These are phyloP conservation scores for Hibiscus mutabilis DNA, from an alignment of 345 rosid genomes.

Conservation along the genomic window DNA sequence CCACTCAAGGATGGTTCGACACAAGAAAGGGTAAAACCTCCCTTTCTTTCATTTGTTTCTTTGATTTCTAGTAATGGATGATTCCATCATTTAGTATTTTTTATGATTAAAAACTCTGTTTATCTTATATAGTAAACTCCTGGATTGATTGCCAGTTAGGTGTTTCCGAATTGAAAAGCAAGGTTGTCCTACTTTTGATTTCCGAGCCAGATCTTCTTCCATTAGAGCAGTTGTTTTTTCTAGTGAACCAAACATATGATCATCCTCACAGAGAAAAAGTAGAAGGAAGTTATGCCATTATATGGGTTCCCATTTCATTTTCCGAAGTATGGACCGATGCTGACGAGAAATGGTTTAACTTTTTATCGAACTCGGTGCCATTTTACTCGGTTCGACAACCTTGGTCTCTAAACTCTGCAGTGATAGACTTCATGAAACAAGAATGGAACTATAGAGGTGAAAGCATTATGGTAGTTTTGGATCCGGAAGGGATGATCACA, in stretches of 20 bases:
- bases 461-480: constrained; percentile 52
- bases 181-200: constrained; percentile 50
- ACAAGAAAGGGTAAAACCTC: constrained; percentile 27
- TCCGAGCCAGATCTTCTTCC: constrained; percentile 52
- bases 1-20: constrained; percentile 46
- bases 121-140: constrained; percentile 6
- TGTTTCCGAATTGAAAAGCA: constrained; percentile 48
- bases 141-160: constrained; percentile 1
- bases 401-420: constrained; percentile 38
- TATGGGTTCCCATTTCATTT: constrained; percentile 52
- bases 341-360: constrained; percentile 34
- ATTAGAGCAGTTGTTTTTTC: constrained; percentile 44
- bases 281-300: constrained; percentile 36
- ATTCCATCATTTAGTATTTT: constrained; percentile 46
- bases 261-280: constrained; percentile 30
- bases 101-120: constrained; percentile 29
- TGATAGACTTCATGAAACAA: constrained; percentile 38
- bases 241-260: constrained; percentile 53
- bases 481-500: constrained; percentile 41
- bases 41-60: constrained; percentile 9
- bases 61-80: constrained; percentile 15
- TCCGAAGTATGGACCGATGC: constrained; percentile 46
- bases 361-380: constrained; percentile 45
- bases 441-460: constrained; percentile 47
- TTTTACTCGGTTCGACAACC: constrained; percentile 60